Evolutionary conservation across 257 asterid genomes (phyloP), one percentile per base, ranked within the genome.

Genomic region (Gentiana macrophylla): DNA sequence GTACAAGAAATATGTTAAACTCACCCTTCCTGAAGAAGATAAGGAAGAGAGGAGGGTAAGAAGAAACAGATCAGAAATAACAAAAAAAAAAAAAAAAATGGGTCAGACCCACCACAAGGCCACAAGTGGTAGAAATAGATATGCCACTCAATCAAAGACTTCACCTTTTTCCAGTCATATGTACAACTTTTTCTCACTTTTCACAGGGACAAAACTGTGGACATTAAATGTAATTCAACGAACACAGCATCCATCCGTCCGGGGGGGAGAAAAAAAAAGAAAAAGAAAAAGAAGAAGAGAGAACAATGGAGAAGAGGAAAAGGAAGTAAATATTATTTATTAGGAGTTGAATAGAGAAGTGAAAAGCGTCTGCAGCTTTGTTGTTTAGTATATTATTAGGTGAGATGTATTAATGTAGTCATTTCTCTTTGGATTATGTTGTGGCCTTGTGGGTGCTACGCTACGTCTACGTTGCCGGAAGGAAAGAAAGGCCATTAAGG

Each of bases 171-270:
- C 48, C 10, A 5, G 8, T 41, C 12, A 37, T 44, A n/a, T 3
- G 43, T 10, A 12, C 49, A 36, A 8, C 9, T 49, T 53, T 52
- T 44, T 51, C 35, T 32, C 49, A 35, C 48, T 55, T 46, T 38
- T 56, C 12, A 35, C 60, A 62, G 60, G 67, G 67, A 62, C 37
- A 44, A 37, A 33, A 53, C 52, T 12, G 36, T 48, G 43, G 24
- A 62, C 69, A 73, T 72, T 72, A 73, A 73, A 68, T 73, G 63
- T 32, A 53, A 74, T 64, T 64, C 60, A 68, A 60, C 67, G 35
- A 73, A 56, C 66, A 71, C 24, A 24, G 24, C 24, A 24, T 24
- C 24, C 24, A 24, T 24, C 24, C 24, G 24, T 24, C 24, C 24
- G 24, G 24, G 24, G 24, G 37, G 13, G 34, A 52, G 49, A 35